Evolutionary conservation across 2,329 filamentous ascomycete species (phyloP), one percentile per base, ranked within the genome.

Genomic region (Orbilia oligospora): DNA sequence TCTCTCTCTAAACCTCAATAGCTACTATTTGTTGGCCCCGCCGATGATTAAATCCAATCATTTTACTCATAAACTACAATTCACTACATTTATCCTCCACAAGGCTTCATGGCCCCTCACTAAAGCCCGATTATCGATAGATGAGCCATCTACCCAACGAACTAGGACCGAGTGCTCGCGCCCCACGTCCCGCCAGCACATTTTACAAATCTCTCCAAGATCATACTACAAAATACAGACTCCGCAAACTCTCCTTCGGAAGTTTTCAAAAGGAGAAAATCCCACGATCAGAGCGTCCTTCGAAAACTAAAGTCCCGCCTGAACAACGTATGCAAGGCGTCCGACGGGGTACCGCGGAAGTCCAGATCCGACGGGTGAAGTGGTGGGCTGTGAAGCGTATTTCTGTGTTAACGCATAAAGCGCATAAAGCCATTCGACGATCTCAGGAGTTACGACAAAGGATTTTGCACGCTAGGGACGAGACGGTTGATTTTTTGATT

Each of bases 271-370:
- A 53, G 24, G 73, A 46, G 5, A 71, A 56, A 27, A 71, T 78
- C 49, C 73, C 73, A 1, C 61, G 53, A 16, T 78, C 73, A 9
- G 61, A 71, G 33, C 73, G 67, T 20, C 64, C 63, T 16, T 36
- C 49, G 5, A 71, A 55, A 67, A n/a, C 5, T 20, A 46, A 56
- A 41, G 10, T 68, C 18, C 22, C 73, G 41, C 20, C 44, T n/a
- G 63, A 65, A 65, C 75, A 72, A 72, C 75, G 68, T 58, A 78
- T 78, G 75, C 75, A 78, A 78, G 53, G 46, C 44, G n/a, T 71
- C 53, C 44, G 68, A 10, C 56, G 51, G 9, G 53, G 69, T 56
- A 78, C 63, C 5, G 53, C 63, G 18, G 68, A 72, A 69, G 53
- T 48, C 5, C 56, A 71, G 22, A 72, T 78, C 27, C 38, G 75